These are phyloP conservation scores for Ogataea wickerhamii DNA, from an alignment of 805 yeast genomes.

Conservation along the genomic window DNA sequence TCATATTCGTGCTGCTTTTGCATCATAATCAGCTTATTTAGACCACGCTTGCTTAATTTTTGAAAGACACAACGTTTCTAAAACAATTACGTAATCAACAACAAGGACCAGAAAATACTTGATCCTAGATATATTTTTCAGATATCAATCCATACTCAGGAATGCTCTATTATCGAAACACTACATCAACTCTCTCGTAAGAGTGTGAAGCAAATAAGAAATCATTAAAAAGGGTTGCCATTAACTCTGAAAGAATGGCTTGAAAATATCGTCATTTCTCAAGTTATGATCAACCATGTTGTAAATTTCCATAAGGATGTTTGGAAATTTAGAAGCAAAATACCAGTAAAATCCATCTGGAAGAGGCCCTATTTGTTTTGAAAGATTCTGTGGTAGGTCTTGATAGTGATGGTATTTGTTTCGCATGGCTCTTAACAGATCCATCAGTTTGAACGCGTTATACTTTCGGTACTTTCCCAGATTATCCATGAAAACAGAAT, in stretches of 20 bases:
- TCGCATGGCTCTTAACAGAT: constrained; percentile 80
- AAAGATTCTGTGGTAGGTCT: constrained; percentile 73
- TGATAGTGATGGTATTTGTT: constrained; percentile 94
- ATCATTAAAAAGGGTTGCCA: not conserved
- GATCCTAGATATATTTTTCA: too few species aligned
- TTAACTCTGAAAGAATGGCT: constrained; percentile 34
- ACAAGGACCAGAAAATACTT: too few species aligned
- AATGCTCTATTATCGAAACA: too few species aligned
- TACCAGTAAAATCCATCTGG: constrained; percentile 83
- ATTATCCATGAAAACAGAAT: constrained; percentile 69
- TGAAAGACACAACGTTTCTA: too few species aligned
- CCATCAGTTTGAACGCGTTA: constrained; percentile 73
- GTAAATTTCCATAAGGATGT: constrained; percentile 71
- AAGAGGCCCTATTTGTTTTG: constrained; percentile 64
- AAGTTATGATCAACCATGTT: constrained; percentile 54
- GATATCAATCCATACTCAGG: too few species aligned
- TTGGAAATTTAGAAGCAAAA: constrained; percentile 74
- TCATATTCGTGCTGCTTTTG: too few species aligned
- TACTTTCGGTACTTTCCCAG: constrained; percentile 90
- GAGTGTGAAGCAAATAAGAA: too few species aligned
- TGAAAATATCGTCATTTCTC: constrained; percentile 59
- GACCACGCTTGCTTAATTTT: too few species aligned
- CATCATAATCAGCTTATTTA: too few species aligned
- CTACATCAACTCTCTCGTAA: too few species aligned
- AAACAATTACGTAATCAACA: too few species aligned